phyloP scores from a whole-genome alignment of 805 yeast genomes.

The Lipomyces yamadae region DNA sequence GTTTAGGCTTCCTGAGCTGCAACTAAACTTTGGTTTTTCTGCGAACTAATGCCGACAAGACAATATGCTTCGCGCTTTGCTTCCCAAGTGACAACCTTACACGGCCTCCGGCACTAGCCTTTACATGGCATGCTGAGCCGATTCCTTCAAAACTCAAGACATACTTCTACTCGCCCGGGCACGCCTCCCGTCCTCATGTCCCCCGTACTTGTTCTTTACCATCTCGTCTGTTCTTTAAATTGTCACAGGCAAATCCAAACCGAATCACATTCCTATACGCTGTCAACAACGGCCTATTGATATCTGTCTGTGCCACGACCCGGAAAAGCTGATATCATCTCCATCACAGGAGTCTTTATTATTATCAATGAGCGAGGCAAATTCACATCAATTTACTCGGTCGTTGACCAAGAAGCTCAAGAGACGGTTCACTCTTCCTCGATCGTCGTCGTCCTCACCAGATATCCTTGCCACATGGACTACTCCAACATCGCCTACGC shows the following conservation, averaged over 20 bases:
- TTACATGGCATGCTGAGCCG: too few relatives aligned
- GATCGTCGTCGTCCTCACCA: conserved; percentile 13
- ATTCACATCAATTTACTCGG: conserved; percentile 17
- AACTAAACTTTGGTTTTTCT: neutral
- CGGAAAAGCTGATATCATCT: neutral
- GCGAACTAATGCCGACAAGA: neutral
- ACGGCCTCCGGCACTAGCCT: too few relatives aligned
- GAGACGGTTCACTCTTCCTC: conserved; percentile 34
- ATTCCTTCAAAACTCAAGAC: neutral
- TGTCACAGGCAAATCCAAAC: too few relatives aligned
- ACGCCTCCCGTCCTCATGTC: neutral
- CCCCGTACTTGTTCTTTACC: neutral
- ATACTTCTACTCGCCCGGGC: neutral
- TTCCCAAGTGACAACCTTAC: neutral
- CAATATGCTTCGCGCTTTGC: neutral
- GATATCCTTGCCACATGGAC: neutral
- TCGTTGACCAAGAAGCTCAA: conserved; percentile 27
- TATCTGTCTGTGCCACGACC: neutral
- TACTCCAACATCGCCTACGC: conserved; percentile 10
- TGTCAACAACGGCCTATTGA: neutral
- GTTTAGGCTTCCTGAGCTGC: neutral
- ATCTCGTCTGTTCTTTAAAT: neutral
- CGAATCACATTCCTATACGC: neutral
- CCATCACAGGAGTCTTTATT: neutral
- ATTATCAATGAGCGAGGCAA: conserved; percentile 1